phyloP scores from a whole-genome alignment of 768 basidiomycete species.

The Kwoniella sp. region DNA sequence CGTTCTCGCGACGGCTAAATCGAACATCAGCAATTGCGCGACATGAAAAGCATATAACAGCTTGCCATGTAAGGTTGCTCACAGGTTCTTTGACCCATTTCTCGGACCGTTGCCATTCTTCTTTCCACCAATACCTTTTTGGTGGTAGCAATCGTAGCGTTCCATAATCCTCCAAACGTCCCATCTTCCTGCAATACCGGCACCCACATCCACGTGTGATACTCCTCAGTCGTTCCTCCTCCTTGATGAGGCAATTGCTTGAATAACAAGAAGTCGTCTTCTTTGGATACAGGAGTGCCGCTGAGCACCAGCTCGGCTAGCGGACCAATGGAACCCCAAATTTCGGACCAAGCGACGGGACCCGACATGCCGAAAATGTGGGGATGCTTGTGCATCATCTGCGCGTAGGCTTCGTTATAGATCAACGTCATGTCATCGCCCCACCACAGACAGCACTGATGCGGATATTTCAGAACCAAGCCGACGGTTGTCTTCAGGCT shows the following conservation, averaged over 20 bases:
- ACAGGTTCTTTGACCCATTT: conserved; percentile 50
- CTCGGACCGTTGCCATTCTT: conserved; percentile 42
- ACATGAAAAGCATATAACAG: too few relatives aligned
- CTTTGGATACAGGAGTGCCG: conserved; percentile 48
- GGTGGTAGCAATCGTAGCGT: conserved; percentile 51
- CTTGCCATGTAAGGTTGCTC: conserved; percentile 12
- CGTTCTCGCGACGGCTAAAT: conserved; percentile 43
- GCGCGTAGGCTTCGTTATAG: conserved; percentile 50
- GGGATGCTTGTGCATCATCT: conserved; percentile 51
- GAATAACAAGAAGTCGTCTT: conserved; percentile 50
- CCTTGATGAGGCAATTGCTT: conserved; percentile 43
- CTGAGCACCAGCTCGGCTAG: conserved; percentile 44
- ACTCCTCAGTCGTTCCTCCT: conserved; percentile 40
- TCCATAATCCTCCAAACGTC: conserved; percentile 48
- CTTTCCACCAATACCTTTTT: conserved; percentile 49
- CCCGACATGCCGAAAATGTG: conserved; percentile 52
- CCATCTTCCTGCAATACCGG: conserved; percentile 48
- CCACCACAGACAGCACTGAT: conserved; percentile 54
- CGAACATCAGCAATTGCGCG: not conserved
- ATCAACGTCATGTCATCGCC: conserved; percentile 50
- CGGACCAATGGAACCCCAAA: conserved; percentile 49
- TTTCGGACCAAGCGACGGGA: conserved; percentile 47
- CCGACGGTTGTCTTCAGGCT: conserved; percentile 41
- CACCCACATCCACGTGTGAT: conserved; percentile 54
- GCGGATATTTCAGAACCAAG: conserved; percentile 39